Base-by-base conservation (phyloP, 495 filamentous ascomycete species). In the Penicillium fimorum region DNA sequence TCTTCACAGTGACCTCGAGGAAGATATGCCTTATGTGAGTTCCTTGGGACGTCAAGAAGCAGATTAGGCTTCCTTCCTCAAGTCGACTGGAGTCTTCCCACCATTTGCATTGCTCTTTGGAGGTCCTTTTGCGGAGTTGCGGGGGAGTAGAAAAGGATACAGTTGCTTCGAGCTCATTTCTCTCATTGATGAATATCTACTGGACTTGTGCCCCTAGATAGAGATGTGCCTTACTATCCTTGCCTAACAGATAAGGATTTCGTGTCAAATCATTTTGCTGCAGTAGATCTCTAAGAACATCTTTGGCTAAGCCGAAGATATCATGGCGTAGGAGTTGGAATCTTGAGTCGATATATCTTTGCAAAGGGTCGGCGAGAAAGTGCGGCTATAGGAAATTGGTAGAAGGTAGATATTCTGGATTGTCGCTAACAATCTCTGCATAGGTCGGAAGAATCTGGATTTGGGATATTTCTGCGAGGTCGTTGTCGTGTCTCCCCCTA, bases 181-280 rank as follows among this genome's bases (percentile, higher is more conserved):
- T 55, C 9, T 51, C 52, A 50, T 60, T 60, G 40, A 60, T 60
- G 29, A 56, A 55, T 13, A 60, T 50, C 0, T 55, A n/a, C 0
- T 3, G 22, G n/a, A 55, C 17, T n/a, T 40, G 40, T 47, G 57
- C 37, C 33, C 20, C 51, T 38, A 50, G 24, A 45, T 51, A 56
- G 50, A 59, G 35, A 59, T 59, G 37, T 50, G 50, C 49, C 50
- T 25, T 6, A 18, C 35, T 55, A 30, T 49, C 37, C 10, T 58
- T 59, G 45, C 35, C 24, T 22, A 37, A 54, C 2, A 55, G 12
- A 32, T 38, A 51, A 1, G 52, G 17, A 25, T 4, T 10, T 24
- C 30, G 69, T 5, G 87, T 75, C 5, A n/a, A 12, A 17, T 53
- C 29, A 11, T n/a, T 8, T 13, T 53, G 30, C 41, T 56, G 52